Conservation (phyloP, 2,329 filamentous ascomycete genomes). For the Phaeosphaeriaceae sp. region DNA sequence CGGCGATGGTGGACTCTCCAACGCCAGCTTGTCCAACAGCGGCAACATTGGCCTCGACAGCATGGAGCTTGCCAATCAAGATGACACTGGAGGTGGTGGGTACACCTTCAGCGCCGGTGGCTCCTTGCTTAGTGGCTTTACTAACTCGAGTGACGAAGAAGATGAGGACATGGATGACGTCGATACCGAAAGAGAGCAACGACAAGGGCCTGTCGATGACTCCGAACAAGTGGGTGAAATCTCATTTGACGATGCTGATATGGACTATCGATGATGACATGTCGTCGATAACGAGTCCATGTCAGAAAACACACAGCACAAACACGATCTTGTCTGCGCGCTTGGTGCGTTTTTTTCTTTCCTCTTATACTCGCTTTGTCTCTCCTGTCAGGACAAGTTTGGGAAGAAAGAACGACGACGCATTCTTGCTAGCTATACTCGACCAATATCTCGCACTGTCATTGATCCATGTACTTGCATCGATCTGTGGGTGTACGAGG, state of each 20-base stretch:
- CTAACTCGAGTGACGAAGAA: slow-evolving; percentile 93
- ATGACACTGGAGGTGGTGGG: slow-evolving; percentile 73
- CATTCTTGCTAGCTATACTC: slow-evolving; percentile 10
- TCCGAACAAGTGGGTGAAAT: slow-evolving; percentile 72
- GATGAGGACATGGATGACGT: slow-evolving; percentile 92
- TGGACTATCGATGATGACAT: slow-evolving; percentile 62
- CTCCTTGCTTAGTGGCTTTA: slow-evolving; percentile 86
- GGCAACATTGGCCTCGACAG: slow-evolving; percentile 60
- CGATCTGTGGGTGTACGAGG: slow-evolving; percentile 30
- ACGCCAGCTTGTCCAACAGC: slow-evolving; percentile 79
- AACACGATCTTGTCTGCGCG: slow-evolving; percentile 40
- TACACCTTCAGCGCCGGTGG: slow-evolving; percentile 77
- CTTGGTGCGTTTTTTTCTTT: slow-evolving; percentile 49
- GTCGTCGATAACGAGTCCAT: slow-evolving; percentile 12
- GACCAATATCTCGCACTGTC: not conserved
- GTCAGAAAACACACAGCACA: slow-evolving; percentile 27
- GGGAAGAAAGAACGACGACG: not conserved
- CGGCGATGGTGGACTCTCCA: slow-evolving; percentile 64
- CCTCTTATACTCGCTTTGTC: slow-evolving; percentile 12
- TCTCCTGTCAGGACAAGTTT: slow-evolving; percentile 8
- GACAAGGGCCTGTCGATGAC: slow-evolving; percentile 57
- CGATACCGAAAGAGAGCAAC: slow-evolving; percentile 68
- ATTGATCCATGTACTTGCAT: slow-evolving; percentile 28
- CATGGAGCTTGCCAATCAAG: slow-evolving; percentile 70
- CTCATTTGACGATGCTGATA: slow-evolving; percentile 68